Conservation (phyloP, 331 rosid genomes). For the Quercus lobata region DNA sequence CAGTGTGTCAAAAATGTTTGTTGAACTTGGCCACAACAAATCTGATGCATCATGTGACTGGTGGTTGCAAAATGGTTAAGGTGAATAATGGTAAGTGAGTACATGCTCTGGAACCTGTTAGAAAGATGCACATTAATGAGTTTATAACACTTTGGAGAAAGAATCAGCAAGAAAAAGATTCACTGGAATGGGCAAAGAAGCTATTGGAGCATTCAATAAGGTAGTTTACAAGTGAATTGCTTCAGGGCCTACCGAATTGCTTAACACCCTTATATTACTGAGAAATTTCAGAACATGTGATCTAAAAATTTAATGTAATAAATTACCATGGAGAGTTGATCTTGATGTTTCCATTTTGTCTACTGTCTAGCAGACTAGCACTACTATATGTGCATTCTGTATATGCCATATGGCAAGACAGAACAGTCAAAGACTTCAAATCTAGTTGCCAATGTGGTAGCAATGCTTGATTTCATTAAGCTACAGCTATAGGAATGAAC, state of each 20-base stretch:
- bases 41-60: constrained; percentile 23
- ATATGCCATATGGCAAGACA: neutral
- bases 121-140: constrained; percentile 85
- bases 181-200: constrained; percentile 93
- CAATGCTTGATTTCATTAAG: neutral
- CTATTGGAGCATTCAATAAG: constrained; percentile 76
- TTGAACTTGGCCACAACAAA: constrained; percentile 61
- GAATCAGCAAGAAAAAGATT: constrained; percentile 29
- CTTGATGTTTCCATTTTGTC: neutral
- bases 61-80: constrained; percentile 36
- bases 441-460: neutral
- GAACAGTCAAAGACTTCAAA: neutral
- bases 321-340: neutral
- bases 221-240: constrained; percentile 97
- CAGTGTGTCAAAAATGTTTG: constrained; percentile 39
- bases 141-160: constrained; percentile 52
- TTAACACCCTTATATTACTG: neutral
- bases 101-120: constrained; percentile 78
- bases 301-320: neutral
- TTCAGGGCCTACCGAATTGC: constrained; percentile 96
- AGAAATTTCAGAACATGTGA: neutral
- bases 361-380: neutral
- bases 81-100: constrained; percentile 69
- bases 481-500: neutral
- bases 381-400: no score